These are phyloP conservation scores for Colletotrichum theobromicola DNA, from an alignment of 2,329 filamentous ascomycete genomes.

Conservation along the genomic window DNA sequence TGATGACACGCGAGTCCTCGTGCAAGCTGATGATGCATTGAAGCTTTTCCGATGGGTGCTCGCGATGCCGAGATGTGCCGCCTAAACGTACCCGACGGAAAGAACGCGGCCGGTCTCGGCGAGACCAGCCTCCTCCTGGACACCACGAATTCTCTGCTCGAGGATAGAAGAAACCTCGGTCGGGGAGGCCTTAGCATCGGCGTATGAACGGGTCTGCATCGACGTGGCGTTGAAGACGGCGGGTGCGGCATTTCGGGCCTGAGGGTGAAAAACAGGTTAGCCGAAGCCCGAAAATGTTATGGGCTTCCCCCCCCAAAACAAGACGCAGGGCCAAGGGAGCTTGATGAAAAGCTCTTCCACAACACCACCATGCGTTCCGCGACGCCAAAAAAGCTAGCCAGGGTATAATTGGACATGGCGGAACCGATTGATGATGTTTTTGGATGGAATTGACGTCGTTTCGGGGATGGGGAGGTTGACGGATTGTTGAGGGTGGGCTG, in stretches of 20 bases:
- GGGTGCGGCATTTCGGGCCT: constrained; percentile 89
- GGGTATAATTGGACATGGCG: constrained; percentile 40
- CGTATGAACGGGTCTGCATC: constrained; percentile 82
- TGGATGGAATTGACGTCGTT: constrained; percentile 52
- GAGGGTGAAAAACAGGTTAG: constrained; percentile 56
- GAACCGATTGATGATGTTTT: constrained; percentile 41
- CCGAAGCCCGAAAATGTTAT: constrained; percentile 54
- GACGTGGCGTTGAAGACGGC: constrained; percentile 73
- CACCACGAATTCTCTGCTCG: constrained; percentile 98
- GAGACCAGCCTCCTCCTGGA: constrained; percentile 94
- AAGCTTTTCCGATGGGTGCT: constrained; percentile 10
- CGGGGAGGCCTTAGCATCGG: constrained; percentile 91
- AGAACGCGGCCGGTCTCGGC: constrained; percentile 99
- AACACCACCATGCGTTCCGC: constrained; percentile 20
- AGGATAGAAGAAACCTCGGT: constrained; percentile 99
- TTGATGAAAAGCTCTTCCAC: constrained; percentile 36
- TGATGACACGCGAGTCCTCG: constrained; percentile 10
- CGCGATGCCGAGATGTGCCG: constrained; percentile 20
- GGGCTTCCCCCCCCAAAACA: constrained; percentile 25
- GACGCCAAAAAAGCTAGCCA: constrained; percentile 41
- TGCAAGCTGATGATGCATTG: constrained; percentile 16
- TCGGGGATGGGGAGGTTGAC: constrained; percentile 38
- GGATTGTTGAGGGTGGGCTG: constrained; percentile 3
- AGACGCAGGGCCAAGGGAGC: constrained; percentile 35
- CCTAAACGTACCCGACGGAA: constrained; percentile 88